Evolutionary conservation across 2,329 filamentous ascomycete genomes (phyloP).

Genomic region (Clarireedia paspali): DNA sequence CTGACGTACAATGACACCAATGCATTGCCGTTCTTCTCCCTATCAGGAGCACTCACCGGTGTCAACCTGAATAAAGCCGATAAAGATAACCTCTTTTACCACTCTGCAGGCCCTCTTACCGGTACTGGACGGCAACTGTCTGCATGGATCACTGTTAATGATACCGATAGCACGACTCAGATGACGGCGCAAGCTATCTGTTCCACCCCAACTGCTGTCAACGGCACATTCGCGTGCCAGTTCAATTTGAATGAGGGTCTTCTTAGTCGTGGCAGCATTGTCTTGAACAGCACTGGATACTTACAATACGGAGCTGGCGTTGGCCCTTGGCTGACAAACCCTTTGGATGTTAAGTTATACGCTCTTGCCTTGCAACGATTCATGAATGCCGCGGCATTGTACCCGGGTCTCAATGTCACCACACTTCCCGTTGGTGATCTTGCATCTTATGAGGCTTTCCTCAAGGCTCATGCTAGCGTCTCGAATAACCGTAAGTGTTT

Average conservation of each 20-base stretch:
- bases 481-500: not conserved
- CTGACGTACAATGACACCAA: not conserved
- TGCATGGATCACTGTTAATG: not conserved
- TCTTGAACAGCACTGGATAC: not conserved
- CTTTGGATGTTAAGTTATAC: not conserved
- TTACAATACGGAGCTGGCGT: not conserved
- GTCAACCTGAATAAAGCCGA: not conserved
- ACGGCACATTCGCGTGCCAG: not conserved
- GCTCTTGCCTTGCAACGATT: not conserved
- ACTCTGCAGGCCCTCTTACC: not conserved
- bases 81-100: not conserved
- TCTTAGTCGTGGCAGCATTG: not conserved
- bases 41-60: not conserved
- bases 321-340: constrained; percentile 1
- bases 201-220: not conserved
- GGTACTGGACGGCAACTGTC: not conserved
- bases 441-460: not conserved
- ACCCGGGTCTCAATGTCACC: not conserved
- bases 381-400: not conserved
- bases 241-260: not conserved
- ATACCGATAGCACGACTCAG: not conserved
- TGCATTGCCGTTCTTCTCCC: not conserved
- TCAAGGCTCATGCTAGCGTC: not conserved
- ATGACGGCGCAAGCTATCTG: not conserved
- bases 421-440: not conserved